Base-by-base conservation (phyloP, 1,284 basidiomycete genomes). In the Ustilago tritici region DNA sequence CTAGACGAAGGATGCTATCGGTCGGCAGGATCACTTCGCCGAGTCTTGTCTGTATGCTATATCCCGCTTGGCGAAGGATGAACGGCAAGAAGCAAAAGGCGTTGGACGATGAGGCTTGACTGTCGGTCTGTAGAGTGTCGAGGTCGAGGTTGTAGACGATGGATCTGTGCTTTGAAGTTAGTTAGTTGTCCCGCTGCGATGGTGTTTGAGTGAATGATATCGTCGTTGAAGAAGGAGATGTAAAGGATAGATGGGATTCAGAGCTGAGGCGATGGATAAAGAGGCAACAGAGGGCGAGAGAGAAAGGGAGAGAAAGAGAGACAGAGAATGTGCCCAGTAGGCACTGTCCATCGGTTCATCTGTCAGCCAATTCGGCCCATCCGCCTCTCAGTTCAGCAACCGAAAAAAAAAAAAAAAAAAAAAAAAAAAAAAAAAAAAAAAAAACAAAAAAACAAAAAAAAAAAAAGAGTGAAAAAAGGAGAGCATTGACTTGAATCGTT, bases 291-390 rank as follows among this genome's bases (percentile, higher is more conserved):
- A 50, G 28, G 15, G 28, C 49, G 19, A 19, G 12, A 28, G 28
- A 3, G 28, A 50, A 23, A 23, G 49, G 9, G 49, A 14, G 9
- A 50, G 41, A 46, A 8, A 14, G 0, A 19, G 41, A 31, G 49
- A 14, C 28, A 50, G n/a, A 32, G 31, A 19, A 6, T 15, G 46
- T 23, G 46, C 46, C 28, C 19, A 3, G 23, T 50, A n/a, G 49
- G 49, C 28, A 8, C 49, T 50, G 49, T 31, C 49, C 6, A 28
- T 32, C 9, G 12, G 5, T 17, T n/a, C 49, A 50, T 50, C 49
- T 56, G 54, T 56, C 35, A 43, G 41, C 38, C 56, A 32, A 31
- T 17, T 32, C 35, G 54, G 40, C 40, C 28, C 9, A 31, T 50
- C 49, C 49, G 49, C 31, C 15, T 40, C 11, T 50, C 49, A 50